Evolutionary conservation across 2,329 filamentous ascomycete species (phyloP), one percentile per base, ranked within the genome.

Genomic region (Pseudogymnoascus sp.): DNA sequence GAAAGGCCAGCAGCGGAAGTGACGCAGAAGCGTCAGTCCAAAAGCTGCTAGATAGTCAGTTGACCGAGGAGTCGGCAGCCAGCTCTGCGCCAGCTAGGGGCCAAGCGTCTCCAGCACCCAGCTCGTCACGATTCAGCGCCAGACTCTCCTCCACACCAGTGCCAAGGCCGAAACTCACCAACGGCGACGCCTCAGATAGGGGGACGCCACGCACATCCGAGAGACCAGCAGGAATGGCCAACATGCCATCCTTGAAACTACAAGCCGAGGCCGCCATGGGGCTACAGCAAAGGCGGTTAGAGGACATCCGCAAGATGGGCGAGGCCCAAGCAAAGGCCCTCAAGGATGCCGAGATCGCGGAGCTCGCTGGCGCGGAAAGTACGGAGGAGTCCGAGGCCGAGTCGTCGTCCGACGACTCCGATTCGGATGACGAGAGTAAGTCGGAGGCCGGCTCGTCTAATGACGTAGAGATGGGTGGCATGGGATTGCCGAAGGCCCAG

Each of bases 371-470:
- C 29, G 49, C 49, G 6, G 10, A 55, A 55, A 35, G 16, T 29
- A 55, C 49, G 49, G 49, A 55, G 19, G 49, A 55, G 49, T 55
- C 49, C 1, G 49, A 55, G 29, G 29, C n/a, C 16, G 49, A 55
- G 29, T 55, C 49, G 6, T 55, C 49, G 10, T 31, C 26, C 23
- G 23, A 31, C 49, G 10, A 16, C 29, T 55, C 49, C 29, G 11
- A 33, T 29, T 55, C 49, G 49, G 49, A 55, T 55, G 49, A 55
- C 49, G 49, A 55, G 29, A 55, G 49, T 21, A 55, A 55, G 10
- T 55, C 29, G 49, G 49, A 55, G 49, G 16, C 49, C n/a, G 49
- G 49, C 29, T 55, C 49, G 21, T 8, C 12, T 8, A 19, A 49
- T 55, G 49, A 55, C 16, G 16, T 55, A 29, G 49, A 55, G 49